Conservation (phyloP, 352 stramenopile genomes). For the Globisporangium cederbergense region DNA sequence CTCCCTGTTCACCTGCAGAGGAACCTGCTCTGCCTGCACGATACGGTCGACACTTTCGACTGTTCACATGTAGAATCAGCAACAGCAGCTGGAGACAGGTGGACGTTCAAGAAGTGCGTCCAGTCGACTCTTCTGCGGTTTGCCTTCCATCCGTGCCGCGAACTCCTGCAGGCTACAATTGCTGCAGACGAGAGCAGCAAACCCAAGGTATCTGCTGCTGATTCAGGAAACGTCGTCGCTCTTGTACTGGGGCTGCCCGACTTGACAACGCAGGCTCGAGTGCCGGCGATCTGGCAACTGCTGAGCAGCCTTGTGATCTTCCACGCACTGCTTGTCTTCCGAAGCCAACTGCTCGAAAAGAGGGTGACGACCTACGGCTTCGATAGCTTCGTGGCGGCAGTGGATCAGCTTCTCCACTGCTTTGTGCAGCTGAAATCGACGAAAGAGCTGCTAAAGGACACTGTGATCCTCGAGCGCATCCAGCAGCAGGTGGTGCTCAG, state of each 20-base stretch:
- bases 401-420: conserved; percentile 11
- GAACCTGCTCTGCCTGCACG: conserved; percentile 28
- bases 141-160: conserved; percentile 25
- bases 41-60: not conserved
- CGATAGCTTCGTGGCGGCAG: conserved; percentile 11
- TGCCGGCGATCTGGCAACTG: conserved; percentile 21
- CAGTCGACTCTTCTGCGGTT: conserved; percentile 39
- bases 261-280: not conserved
- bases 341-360: not conserved
- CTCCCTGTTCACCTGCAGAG: conserved; percentile 28
- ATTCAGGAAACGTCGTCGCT: not conserved
- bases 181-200: not conserved
- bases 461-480: conserved; percentile 7
- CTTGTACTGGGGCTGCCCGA: not conserved
- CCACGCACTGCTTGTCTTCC: conserved; percentile 34
- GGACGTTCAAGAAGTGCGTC: conserved; percentile 31
- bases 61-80: not conserved
- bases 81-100: not conserved
- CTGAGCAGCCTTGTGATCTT: conserved; percentile 43
- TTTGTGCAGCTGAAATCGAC: not conserved
- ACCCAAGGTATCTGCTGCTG: not conserved
- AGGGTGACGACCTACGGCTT: not conserved
- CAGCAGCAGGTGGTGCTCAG: conserved; percentile 9
- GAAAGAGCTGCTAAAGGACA: not conserved
- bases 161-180: conserved; percentile 15